These are phyloP conservation scores for Lichtheimia ramosa DNA, from an alignment of 371 early-diverging fungal species.

Conservation along the genomic window DNA sequence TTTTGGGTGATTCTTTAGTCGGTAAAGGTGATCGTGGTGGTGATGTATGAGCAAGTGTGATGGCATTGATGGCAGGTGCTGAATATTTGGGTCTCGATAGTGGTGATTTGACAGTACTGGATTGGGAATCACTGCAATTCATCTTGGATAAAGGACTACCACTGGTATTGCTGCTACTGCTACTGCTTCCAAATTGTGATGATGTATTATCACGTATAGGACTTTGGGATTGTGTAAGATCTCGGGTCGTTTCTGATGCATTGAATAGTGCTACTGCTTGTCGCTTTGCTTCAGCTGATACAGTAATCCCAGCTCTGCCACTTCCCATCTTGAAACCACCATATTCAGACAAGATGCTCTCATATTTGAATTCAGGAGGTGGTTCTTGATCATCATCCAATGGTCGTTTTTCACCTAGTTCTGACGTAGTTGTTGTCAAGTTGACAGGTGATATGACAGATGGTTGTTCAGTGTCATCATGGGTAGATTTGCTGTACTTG, in stretches of 20 bases:
- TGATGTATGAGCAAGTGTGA: neutral
- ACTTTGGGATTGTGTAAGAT: conserved; percentile 8
- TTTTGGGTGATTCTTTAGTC: neutral
- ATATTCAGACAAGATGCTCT: conserved; percentile 17
- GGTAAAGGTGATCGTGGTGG: neutral
- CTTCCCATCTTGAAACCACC: conserved; percentile 28
- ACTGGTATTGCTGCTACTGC: neutral
- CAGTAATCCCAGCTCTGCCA: conserved; percentile 6
- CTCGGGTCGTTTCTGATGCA: neutral
- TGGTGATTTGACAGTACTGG: no score
- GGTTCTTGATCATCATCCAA: conserved; percentile 13
- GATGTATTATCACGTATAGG: neutral
- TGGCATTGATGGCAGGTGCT: no score
- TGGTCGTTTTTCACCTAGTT: conserved; percentile 15
- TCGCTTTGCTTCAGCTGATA: conserved; percentile 26
- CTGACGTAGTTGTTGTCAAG: neutral
- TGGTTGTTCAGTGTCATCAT: neutral
- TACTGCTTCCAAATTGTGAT: neutral
- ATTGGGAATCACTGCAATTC: no score
- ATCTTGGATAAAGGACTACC: no score
- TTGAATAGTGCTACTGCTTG: conserved; percentile 25
- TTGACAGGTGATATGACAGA: neutral
- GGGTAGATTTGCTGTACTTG: neutral
- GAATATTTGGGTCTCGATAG: no score
- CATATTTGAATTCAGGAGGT: conserved; percentile 16